Conservation (phyloP, 2,329 filamentous ascomycete genomes). For the Intubia oerlemansii region DNA sequence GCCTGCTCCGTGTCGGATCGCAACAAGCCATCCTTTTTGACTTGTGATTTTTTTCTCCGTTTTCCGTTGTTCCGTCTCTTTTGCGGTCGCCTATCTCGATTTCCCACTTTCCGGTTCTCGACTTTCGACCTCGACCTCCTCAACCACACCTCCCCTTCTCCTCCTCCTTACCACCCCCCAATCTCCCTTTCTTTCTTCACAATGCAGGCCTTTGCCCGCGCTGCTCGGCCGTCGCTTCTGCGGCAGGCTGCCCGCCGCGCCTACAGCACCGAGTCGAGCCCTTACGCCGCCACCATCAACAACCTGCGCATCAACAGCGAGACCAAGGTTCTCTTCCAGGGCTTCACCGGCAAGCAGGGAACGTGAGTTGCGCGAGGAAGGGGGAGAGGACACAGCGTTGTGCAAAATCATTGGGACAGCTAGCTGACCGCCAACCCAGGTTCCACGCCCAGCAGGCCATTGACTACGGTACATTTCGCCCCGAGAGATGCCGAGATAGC, state of each 20-base stretch:
- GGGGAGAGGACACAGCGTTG: too few species aligned
- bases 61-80: too few species aligned
- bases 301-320: conserved; percentile 87
- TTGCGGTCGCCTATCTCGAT: too few species aligned
- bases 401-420: background rate
- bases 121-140: too few species aligned
- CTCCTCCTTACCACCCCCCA: too few species aligned
- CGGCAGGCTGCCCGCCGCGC: conserved; percentile 43
- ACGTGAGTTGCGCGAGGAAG: conserved; percentile 37
- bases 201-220: conserved; percentile 76
- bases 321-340: conserved; percentile 91
- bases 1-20: too few species aligned
- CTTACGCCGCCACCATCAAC: conserved; percentile 50
- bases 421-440: conserved; percentile 22
- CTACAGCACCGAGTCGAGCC: conserved; percentile 51
- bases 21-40: too few species aligned
- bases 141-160: too few species aligned
- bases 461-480: conserved; percentile 57
- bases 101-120: too few species aligned
- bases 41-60: too few species aligned
- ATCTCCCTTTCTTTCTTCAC: too few species aligned
- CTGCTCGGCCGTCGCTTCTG: conserved; percentile 43
- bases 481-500: too few species aligned
- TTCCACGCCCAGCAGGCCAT: conserved; percentile 97
- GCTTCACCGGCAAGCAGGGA: conserved; percentile 94